Evolutionary conservation across 192 early-diverging fungal species (phyloP).

Genomic region (Kickxella alabastrina): DNA sequence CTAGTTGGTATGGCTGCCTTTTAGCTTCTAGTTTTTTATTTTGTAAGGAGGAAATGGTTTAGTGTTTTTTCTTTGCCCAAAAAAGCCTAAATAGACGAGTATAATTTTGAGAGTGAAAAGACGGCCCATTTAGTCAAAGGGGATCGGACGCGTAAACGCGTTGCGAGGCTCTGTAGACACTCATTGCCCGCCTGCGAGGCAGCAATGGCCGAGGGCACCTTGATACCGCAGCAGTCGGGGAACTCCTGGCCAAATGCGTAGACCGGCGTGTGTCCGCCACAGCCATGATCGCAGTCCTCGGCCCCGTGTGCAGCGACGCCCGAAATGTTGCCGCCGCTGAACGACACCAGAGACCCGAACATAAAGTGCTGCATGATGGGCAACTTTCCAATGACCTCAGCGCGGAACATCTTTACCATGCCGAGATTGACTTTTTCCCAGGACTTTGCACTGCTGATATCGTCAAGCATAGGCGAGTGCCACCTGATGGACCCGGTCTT

Average conservation of each 20-base stretch:
- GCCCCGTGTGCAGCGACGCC: conserved; percentile 1
- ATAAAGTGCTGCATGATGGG: conserved; percentile 96
- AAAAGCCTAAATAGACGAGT: too few species aligned
- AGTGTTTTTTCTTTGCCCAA: too few species aligned
- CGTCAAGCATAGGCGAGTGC: conserved; percentile 93
- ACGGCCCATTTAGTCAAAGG: conserved; percentile 49
- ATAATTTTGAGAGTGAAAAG: too few species aligned
- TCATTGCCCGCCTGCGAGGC: conserved; percentile 24
- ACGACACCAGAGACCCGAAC: conserved; percentile 80
- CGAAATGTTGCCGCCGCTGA: conserved; percentile 48
- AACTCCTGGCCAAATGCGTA: conserved; percentile 53
- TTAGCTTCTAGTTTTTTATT: too few species aligned
- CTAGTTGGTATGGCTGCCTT: neutral
- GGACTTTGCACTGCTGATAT: conserved; percentile 81
- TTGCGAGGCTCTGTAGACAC: conserved; percentile 15
- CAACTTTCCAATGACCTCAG: conserved; percentile 86
- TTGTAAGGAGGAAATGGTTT: neutral
- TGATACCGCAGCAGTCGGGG: conserved; percentile 54
- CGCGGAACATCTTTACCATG: conserved; percentile 91
- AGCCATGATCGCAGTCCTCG: conserved; percentile 18
- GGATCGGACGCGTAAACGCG: conserved; percentile 38
- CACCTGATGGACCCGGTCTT: conserved; percentile 71
- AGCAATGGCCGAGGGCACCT: conserved; percentile 51
- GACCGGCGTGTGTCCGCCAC: conserved; percentile 40
- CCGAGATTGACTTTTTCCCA: conserved; percentile 92